Conservation (phyloP, 768 basidiomycete species). For the Obba rivulosa region DNA sequence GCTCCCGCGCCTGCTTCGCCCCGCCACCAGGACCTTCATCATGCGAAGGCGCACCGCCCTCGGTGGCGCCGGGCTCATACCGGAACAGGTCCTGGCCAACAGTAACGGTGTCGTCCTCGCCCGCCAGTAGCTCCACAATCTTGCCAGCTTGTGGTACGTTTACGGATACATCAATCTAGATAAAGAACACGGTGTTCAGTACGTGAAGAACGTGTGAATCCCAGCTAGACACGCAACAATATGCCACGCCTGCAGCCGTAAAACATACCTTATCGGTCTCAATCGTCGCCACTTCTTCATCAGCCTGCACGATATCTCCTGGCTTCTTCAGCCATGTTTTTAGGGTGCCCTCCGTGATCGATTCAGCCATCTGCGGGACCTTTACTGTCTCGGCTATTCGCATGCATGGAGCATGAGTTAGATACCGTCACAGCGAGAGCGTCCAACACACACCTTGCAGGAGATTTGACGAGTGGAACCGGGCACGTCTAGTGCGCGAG, state of each 20-base stretch:
- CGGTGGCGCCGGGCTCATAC: conserved; percentile 67
- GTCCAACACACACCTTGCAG: conserved; percentile 48
- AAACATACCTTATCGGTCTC: conserved; percentile 92
- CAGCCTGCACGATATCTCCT: conserved; percentile 83
- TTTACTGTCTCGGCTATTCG: conserved; percentile 79
- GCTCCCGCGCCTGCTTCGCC: conserved; percentile 31
- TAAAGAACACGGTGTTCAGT: not conserved
- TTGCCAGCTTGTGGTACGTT: conserved; percentile 88
- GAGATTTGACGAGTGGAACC: conserved; percentile 67
- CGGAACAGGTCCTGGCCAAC: conserved; percentile 94
- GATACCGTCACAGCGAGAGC: conserved; percentile 10
- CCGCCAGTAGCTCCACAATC: conserved; percentile 80
- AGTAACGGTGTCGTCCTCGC: conserved; percentile 89
- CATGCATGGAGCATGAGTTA: conserved; percentile 9
- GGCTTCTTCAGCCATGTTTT: conserved; percentile 93
- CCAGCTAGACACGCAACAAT: not conserved
- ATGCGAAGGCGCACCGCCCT: conserved; percentile 15
- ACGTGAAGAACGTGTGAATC: not conserved
- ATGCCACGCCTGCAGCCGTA: not conserved
- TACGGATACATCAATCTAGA: conserved; percentile 93
- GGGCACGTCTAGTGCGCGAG: conserved; percentile 43
- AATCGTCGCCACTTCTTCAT: conserved; percentile 96
- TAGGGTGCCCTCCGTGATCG: conserved; percentile 95
- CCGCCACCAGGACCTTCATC: conserved; percentile 16
- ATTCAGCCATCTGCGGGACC: conserved; percentile 97